Evolutionary conservation across 129 eudicot genomes (phyloP), one percentile per base, ranked within the genome.

Genomic region (Escallonia herrerae): DNA sequence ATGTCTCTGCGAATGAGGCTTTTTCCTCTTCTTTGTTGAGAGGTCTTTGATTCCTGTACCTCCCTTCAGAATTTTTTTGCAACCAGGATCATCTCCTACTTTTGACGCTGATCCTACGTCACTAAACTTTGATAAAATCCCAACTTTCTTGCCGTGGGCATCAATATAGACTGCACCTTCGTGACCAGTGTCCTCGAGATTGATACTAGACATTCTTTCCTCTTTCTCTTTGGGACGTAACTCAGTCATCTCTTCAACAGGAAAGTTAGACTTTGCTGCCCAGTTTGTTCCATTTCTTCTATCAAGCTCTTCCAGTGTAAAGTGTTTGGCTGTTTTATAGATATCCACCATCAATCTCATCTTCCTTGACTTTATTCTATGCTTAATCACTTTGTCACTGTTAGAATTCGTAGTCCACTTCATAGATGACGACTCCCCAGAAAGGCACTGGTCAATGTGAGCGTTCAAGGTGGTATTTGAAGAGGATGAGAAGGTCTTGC

Each of bases 381-480:
- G 84, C 80, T 83, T 88, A 66, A 77, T 49, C 54, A 67, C 80
- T 71, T 73, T 22, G 33, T 22, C 33, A 22, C 33, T 22, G 33
- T 22, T 77, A 12, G 96, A 46, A 75, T 71, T 72, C 5, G 74
- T 59, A 0, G 80, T 65, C 89, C 89, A 82, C 67, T 69, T 79
- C 63, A 70, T 46, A 12, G 78, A 52, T 44, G 87, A 79, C 41
- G 89, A 79, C 65, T 87, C 86, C 47, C 83, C 86, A 41, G 91
- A 83, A 72, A 91, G 84, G 74, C 97, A 91, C 59, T 91, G 96
- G 73, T 91, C 96, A 41, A 91, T 91, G 60, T 91, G 97, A 38
- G 97, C 97, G 74, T 91, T 91, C 79, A 91, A 68, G 3, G 97
- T 87, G n/a, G 96, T 91, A 75, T 87, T 87, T 1, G 97, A 91